Conservation (phyloP, 305 asterid genomes). For the Fraxinus dipetala region DNA sequence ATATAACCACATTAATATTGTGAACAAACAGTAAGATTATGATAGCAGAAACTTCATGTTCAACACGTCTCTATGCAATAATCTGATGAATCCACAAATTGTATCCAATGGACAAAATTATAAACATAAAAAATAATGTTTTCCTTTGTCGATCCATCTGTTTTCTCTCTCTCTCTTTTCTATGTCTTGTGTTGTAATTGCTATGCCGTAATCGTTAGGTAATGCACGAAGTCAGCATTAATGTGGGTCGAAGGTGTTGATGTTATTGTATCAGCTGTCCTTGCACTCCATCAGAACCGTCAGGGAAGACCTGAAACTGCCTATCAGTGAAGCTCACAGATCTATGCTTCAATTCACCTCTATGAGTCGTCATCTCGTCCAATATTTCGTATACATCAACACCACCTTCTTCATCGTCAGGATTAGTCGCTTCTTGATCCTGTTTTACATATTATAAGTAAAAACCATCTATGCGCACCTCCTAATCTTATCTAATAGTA, state of each 20-base stretch:
- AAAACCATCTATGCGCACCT: not conserved
- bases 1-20: not conserved
- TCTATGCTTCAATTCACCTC: constrained; percentile 85
- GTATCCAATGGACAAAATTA: not conserved
- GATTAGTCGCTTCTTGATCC: constrained; percentile 44
- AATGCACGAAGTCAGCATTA: not conserved
- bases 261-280: not conserved
- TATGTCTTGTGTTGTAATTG: not conserved
- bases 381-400: constrained; percentile 64
- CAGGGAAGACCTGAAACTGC: constrained; percentile 49
- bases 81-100: not conserved
- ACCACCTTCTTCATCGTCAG: constrained; percentile 30
- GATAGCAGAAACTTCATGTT: not conserved
- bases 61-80: not conserved
- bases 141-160: not conserved
- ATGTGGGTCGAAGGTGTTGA: not conserved
- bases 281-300: constrained; percentile 18
- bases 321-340: constrained; percentile 62
- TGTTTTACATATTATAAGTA: constrained; percentile 29
- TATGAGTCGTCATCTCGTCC: constrained; percentile 76
- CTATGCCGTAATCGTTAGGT: not conserved
- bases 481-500: not conserved
- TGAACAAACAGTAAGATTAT: not conserved
- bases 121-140: not conserved
- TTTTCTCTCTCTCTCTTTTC: not conserved